Evolutionary conservation across 2,329 filamentous ascomycete genomes (phyloP).

Genomic region (Pseudocercospora eumusae): DNA sequence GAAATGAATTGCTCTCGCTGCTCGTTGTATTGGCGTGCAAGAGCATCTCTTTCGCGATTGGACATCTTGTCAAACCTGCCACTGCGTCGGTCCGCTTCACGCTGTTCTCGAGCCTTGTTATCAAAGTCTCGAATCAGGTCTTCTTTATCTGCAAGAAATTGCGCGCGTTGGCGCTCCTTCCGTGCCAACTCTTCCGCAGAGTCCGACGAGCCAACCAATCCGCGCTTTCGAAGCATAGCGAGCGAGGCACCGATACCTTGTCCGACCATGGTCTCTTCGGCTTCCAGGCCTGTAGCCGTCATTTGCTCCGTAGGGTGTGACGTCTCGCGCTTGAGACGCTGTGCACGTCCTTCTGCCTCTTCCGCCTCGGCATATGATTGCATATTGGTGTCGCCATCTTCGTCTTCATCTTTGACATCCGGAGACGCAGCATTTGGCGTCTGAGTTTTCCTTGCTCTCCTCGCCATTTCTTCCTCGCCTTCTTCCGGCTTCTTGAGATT

Average conservation of each 20-base stretch:
- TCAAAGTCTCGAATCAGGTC: conserved; percentile 79
- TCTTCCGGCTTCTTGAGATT: conserved; percentile 69
- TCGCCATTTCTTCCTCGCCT: conserved; percentile 45
- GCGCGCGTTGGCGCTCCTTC: conserved; percentile 67
- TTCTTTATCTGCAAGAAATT: conserved; percentile 76
- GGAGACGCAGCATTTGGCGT: conserved; percentile 29
- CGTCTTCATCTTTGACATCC: conserved; percentile 55
- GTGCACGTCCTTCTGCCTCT: conserved; percentile 49
- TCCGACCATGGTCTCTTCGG: conserved; percentile 75
- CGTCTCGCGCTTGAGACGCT: conserved; percentile 48
- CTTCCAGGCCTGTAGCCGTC: conserved; percentile 71
- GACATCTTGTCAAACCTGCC: conserved; percentile 86
- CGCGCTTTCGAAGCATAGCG: conserved; percentile 79
- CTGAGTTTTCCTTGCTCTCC: conserved; percentile 48
- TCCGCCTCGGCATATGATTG: conserved; percentile 45
- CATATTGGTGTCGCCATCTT: conserved; percentile 48
- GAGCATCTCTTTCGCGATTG: conserved; percentile 85
- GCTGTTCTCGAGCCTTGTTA: conserved; percentile 72
- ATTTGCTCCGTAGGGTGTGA: conserved; percentile 53
- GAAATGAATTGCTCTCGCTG: conserved; percentile 83
- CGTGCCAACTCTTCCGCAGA: conserved; percentile 47
- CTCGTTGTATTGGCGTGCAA: conserved; percentile 82
- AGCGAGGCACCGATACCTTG: conserved; percentile 78
- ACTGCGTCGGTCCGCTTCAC: conserved; percentile 82
- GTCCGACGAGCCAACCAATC: conserved; percentile 68